These are phyloP conservation scores for Stemphylium vesicarium DNA, from an alignment of 2,329 filamentous ascomycete species.

Conservation along the genomic window DNA sequence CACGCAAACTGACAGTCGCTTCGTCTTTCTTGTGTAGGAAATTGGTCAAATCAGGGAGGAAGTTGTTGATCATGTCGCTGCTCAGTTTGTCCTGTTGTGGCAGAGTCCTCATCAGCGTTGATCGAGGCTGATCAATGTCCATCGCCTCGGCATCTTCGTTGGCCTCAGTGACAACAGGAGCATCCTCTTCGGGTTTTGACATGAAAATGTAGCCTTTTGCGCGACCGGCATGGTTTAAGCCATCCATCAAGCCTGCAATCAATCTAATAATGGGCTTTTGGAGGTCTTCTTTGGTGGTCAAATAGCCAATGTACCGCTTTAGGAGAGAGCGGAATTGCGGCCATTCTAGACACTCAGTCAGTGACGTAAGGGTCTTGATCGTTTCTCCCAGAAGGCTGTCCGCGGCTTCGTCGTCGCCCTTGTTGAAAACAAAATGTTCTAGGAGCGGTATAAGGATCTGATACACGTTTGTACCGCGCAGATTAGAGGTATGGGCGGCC, in stretches of 20 bases:
- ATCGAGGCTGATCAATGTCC: conserved; percentile 31
- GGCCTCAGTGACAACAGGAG: conserved; percentile 50
- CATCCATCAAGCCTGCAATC: conserved; percentile 80
- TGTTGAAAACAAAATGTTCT: conserved; percentile 92
- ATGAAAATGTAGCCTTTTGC: conserved; percentile 41
- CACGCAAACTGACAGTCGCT: conserved; percentile 87
- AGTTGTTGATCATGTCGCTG: conserved; percentile 73
- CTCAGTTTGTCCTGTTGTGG: conserved; percentile 72
- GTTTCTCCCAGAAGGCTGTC: conserved; percentile 88
- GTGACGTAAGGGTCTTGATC: conserved; percentile 75
- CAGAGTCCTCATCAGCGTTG: conserved; percentile 66
- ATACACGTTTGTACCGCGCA: conserved; percentile 79
- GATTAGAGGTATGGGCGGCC: conserved; percentile 69
- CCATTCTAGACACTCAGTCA: conserved; percentile 84
- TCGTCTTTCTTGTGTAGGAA: conserved; percentile 96
- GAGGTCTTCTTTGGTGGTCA: conserved; percentile 78
- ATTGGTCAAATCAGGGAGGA: conserved; percentile 78
- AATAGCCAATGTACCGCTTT: conserved; percentile 80
- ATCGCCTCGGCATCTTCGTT: conserved; percentile 26
- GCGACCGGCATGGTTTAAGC: conserved; percentile 64
- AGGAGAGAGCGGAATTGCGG: conserved; percentile 86
- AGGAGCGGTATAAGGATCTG: conserved; percentile 89
- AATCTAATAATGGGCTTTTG: conserved; percentile 87
- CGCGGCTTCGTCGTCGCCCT: conserved; percentile 75
- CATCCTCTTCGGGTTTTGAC: conserved; percentile 38